These are phyloP conservation scores for Apiospora hydei DNA, from an alignment of 2,329 filamentous ascomycete species.

Conservation along the genomic window DNA sequence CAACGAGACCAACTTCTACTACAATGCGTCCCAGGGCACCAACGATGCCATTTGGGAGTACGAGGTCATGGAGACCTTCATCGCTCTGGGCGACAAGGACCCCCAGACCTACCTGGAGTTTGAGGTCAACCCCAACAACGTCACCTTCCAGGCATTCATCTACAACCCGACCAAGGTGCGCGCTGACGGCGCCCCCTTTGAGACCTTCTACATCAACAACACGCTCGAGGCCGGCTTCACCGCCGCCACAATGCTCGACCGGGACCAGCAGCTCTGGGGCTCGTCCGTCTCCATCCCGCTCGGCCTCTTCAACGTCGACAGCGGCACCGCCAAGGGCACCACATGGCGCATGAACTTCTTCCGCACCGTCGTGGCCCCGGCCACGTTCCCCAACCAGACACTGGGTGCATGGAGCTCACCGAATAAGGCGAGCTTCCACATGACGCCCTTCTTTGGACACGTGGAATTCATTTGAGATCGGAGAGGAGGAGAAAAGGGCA, in stretches of 20 bases:
- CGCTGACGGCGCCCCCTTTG: slow-evolving; percentile 49
- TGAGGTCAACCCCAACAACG: slow-evolving; percentile 59
- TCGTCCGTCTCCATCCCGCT: slow-evolving; percentile 52
- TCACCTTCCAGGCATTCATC: slow-evolving; percentile 59
- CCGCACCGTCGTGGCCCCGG: slow-evolving; percentile 51
- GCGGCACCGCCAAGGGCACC: slow-evolving; percentile 50
- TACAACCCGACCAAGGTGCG: slow-evolving; percentile 58
- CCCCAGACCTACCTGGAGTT: slow-evolving; percentile 59
- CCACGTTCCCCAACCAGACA: slow-evolving; percentile 52
- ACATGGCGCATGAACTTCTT: slow-evolving; percentile 62
- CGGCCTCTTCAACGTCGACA: slow-evolving; percentile 57
- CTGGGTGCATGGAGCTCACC: slow-evolving; percentile 56
- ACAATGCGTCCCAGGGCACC: slow-evolving; percentile 49
- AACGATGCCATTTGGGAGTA: slow-evolving; percentile 58
- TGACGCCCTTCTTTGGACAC: slow-evolving; percentile 37
- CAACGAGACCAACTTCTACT: slow-evolving; percentile 56
- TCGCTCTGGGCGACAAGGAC: slow-evolving; percentile 53
- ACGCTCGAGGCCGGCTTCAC: slow-evolving; percentile 51
- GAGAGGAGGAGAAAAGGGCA: not conserved
- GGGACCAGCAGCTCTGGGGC: slow-evolving; percentile 46
- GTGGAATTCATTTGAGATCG: slow-evolving; percentile 44
- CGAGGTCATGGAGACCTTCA: slow-evolving; percentile 59
- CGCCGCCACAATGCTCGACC: slow-evolving; percentile 49
- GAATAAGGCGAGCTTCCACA: slow-evolving; percentile 55
- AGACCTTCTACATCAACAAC: slow-evolving; percentile 50